These are phyloP conservation scores for Fusarium sarcochroum DNA, from an alignment of 2,329 filamentous ascomycete species.

Conservation along the genomic window DNA sequence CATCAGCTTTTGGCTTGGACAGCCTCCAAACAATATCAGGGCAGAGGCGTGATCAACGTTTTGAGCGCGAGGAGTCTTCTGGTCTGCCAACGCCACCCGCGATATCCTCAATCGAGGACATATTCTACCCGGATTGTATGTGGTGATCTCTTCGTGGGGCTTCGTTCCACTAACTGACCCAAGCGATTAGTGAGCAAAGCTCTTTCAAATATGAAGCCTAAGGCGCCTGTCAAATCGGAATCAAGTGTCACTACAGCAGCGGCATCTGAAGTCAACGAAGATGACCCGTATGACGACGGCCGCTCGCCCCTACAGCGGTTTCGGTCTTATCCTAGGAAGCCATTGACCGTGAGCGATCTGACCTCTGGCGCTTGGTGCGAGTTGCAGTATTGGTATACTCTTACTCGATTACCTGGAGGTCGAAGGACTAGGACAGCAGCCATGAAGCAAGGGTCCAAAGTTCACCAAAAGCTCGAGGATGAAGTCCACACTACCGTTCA, in stretches of 20 bases:
- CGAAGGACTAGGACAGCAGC: slow-evolving; percentile 81
- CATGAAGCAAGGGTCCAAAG: slow-evolving; percentile 85
- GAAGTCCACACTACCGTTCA: slow-evolving; percentile 84
- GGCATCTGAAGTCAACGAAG: slow-evolving; percentile 3
- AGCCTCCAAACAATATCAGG: slow-evolving; percentile 11
- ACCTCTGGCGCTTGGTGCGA: slow-evolving; percentile 96
- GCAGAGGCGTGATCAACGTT: slow-evolving; percentile 7
- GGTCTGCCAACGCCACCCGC: slow-evolving; percentile 25
- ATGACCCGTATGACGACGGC: slow-evolving; percentile 50
- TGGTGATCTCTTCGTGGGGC: slow-evolving; percentile 29
- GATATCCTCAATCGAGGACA: slow-evolving; percentile 42
- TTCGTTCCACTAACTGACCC: slow-evolving; percentile 68
- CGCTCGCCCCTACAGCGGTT: slow-evolving; percentile 81
- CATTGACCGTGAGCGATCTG: slow-evolving; percentile 89
- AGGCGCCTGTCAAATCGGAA: slow-evolving; percentile 27
- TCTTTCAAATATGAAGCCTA: slow-evolving; percentile 48
- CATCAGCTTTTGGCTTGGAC: slow-evolving; percentile 8
- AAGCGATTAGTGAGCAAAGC: slow-evolving; percentile 75
- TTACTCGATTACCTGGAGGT: slow-evolving; percentile 79
- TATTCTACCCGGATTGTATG: slow-evolving; percentile 69
- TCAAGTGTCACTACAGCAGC: slow-evolving; percentile 25
- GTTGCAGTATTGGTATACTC: slow-evolving; percentile 89
- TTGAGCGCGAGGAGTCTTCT: neutral
- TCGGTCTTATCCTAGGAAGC: slow-evolving; percentile 80
- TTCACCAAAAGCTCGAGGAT: slow-evolving; percentile 88